phyloP scores from a whole-genome alignment of 441 rosid species.

The Mallotus japonicus region DNA sequence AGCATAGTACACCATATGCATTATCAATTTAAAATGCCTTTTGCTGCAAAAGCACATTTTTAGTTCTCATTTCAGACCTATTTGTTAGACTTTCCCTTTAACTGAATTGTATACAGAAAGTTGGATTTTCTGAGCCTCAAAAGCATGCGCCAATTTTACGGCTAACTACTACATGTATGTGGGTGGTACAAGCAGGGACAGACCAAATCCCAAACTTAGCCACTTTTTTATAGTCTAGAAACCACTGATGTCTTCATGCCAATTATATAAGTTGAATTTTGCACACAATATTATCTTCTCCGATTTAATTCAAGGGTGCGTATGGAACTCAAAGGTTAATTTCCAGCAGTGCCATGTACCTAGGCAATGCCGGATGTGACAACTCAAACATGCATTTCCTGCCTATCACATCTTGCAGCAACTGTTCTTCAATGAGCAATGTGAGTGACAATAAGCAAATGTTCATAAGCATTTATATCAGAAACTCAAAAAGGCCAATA shows the following conservation, averaged over 20 bases:
- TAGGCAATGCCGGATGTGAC: neutral
- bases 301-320: neutral
- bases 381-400: neutral
- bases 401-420: neutral
- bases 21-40: neutral
- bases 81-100: neutral
- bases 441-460: neutral
- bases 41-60: neutral
- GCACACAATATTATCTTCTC: neutral
- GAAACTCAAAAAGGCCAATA: neutral
- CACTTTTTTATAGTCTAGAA: no score
- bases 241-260: neutral
- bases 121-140: neutral
- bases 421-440: neutral
- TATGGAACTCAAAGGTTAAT: neutral
- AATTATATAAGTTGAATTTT: neutral
- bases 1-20: neutral
- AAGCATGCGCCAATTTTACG: neutral
- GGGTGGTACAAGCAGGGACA: no score
- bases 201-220: no score
- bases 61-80: neutral
- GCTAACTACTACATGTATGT: no score
- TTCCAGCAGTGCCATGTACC: neutral
- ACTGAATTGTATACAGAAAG: neutral
- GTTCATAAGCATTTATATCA: neutral